A percentile compares a stretch with the other conserved stretches of the same genome.
Conservation (phyloP, 805 yeast genomes). For the Ogataea thermomethanolica region DNA sequence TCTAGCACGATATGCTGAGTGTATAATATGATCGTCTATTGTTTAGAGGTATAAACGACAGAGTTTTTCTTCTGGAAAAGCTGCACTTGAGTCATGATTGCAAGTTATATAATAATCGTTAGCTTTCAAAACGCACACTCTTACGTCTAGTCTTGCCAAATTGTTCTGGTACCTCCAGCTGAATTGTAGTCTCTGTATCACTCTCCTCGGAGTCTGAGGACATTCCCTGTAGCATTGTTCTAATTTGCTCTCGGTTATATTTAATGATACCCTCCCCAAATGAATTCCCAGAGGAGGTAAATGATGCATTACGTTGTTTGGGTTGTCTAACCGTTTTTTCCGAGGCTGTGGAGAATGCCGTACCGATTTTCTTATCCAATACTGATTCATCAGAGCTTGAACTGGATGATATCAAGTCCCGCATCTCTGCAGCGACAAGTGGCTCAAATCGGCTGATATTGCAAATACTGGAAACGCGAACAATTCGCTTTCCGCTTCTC, state of each 20-base stretch:
- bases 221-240: conserved; percentile 32
- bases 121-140: conserved; percentile 31
- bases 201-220: conserved; percentile 16
- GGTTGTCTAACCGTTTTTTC: conserved; percentile 6
- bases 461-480: conserved; percentile 20
- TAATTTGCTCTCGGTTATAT: conserved; percentile 31
- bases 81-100: background rate
- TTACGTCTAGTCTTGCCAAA: conserved; percentile 28
- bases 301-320: conserved; percentile 25
- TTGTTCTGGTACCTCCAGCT: conserved; percentile 23
- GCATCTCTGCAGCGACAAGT: conserved; percentile 8
- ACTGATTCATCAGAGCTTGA: conserved; percentile 4
- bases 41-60: background rate
- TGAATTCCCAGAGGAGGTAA: conserved; percentile 35
- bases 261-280: conserved; percentile 36
- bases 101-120: background rate
- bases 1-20: too few relatives aligned
- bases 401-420: conserved; percentile 5
- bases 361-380: background rate
- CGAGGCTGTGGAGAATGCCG: background rate
- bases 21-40: background rate
- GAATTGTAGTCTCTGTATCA: conserved; percentile 12
- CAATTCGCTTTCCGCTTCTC: conserved; percentile 17
- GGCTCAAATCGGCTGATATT: conserved; percentile 8
- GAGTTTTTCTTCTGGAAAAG: background rate